Percentiles rank a stretch among this genome's conserved stretches.
phyloP scores from a whole-genome alignment of 2,329 filamentous ascomycete genomes.

The Penicillium verrucosum region DNA sequence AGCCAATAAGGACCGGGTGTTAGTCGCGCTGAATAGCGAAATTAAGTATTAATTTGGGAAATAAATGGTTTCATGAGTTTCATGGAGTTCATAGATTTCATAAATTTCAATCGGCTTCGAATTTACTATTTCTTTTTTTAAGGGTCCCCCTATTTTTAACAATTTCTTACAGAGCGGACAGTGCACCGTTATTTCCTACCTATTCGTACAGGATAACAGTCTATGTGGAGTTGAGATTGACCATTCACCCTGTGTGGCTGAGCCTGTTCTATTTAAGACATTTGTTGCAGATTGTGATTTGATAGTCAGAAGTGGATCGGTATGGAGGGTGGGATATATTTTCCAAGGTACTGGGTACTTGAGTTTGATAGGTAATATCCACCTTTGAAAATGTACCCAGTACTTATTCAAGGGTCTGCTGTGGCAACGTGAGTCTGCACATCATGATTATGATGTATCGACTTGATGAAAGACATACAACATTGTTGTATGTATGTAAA shows the following conservation, averaged over 20 bases:
- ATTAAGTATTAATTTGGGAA: conserved; percentile 1
- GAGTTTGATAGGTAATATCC: neutral
- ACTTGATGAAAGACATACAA: neutral
- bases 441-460: conserved; percentile 11
- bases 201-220: neutral
- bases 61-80: neutral
- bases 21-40: conserved; percentile 1
- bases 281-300: neutral
- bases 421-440: conserved; percentile 15
- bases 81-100: neutral
- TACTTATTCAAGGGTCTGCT: neutral
- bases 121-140: neutral
- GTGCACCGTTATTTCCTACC: neutral
- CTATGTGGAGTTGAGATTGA: conserved; percentile 1
- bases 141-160: neutral
- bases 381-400: neutral
- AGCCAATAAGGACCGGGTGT: conserved; percentile 8
- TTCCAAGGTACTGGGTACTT: conserved; percentile 6
- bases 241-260: conserved; percentile 3
- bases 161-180: neutral
- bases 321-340: neutral
- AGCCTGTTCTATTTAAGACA: conserved; percentile 8
- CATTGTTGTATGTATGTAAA: neutral
- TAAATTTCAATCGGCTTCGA: neutral
- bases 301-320: neutral